Evolutionary conservation across 2,329 filamentous ascomycete genomes (phyloP), one percentile per base, ranked within the genome.

Genomic region (Chaetomium globosum): DNA sequence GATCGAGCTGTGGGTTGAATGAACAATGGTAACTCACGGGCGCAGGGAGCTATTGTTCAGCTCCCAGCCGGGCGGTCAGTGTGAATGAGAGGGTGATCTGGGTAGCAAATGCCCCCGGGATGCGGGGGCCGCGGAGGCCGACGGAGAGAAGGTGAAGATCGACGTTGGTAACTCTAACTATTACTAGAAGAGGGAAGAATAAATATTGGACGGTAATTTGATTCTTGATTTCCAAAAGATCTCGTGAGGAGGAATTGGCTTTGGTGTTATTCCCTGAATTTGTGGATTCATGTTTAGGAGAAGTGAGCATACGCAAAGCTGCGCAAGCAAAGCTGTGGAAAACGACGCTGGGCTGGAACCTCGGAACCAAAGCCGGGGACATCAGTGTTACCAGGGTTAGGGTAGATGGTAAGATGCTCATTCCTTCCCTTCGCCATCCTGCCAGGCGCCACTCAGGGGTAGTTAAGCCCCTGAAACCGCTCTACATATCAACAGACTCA

Each of bases 91-190:
- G 54, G 54, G 26, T 59, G 30, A n/a, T 26, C 54, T 21, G 28
- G 31, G 3, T 7, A 54, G 53, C 39, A n/a, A 43, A 43, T 43
- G 26, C 26, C 39, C 39, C 39, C 39, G 4, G 39, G 33, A 21
- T 19, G 53, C 60, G 59, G 49, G 58, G 54, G 36, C 55, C 49
- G 54, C 59, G 49, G 64, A 33, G 49, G 54, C 54, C 59, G 65
- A 62, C 5, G 43, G 33, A 56, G 23, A n/a, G 51, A 19, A 16
- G 26, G 26, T 30, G 4, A n/a, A 53, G 51, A 19, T n/a, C 16
- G 16, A 19, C 13, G 26, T 53, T 16, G 26, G 6, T 6, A 30
- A 4, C 7, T 19, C 9, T 3, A 31, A n/a, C 8, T 53, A 48
- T 21, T 9, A n/a, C 8, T 21, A 8, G 46, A 48, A 48, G 43